phyloP scores from a whole-genome alignment of 768 basidiomycete genomes.

The Leucocoprinus birnbaumii region DNA sequence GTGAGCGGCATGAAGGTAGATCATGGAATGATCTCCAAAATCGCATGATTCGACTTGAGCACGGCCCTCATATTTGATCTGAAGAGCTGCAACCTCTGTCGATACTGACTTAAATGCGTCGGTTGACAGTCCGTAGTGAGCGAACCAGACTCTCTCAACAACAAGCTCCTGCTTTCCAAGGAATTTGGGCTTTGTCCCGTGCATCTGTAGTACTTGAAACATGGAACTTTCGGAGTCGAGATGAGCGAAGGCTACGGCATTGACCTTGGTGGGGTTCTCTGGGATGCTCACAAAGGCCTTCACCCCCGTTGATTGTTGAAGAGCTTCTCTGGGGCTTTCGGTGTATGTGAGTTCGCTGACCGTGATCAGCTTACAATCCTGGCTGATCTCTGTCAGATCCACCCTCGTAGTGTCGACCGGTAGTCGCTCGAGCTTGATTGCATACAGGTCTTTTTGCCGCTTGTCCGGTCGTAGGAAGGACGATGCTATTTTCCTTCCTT shows the following conservation, averaged over 20 bases:
- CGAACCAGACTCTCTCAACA: slow-evolving; percentile 36
- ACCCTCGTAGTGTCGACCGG: slow-evolving; percentile 27
- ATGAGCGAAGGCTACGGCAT: slow-evolving; percentile 33
- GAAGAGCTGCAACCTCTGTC: slow-evolving; percentile 13
- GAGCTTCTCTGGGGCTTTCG: slow-evolving; percentile 25
- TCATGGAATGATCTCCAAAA: slow-evolving; percentile 23
- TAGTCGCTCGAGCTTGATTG: slow-evolving; percentile 43
- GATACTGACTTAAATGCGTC: slow-evolving; percentile 29
- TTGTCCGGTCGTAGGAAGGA: slow-evolving; percentile 31
- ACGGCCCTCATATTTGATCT: slow-evolving; percentile 9
- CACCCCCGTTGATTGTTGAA: slow-evolving; percentile 33
- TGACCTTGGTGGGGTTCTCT: slow-evolving; percentile 23
- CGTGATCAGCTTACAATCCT: slow-evolving; percentile 22
- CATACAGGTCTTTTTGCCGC: slow-evolving; percentile 33
- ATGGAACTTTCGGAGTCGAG: slow-evolving; percentile 30
- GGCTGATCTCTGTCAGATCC: slow-evolving; percentile 31
- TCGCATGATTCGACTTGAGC: slow-evolving; percentile 15
- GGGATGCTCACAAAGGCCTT: slow-evolving; percentile 38
- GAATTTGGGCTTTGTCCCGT: slow-evolving; percentile 28
- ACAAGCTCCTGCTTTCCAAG: slow-evolving; percentile 34
- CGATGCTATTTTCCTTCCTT: slow-evolving; percentile 37
- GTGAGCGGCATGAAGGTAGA: slow-evolving; percentile 36
- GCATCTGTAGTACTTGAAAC: slow-evolving; percentile 15
- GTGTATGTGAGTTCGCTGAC: slow-evolving; percentile 34
- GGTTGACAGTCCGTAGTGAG: slow-evolving; percentile 33